These are phyloP conservation scores for Monosporozyma servazzii DNA, from an alignment of 805 yeast genomes.

Conservation along the genomic window DNA sequence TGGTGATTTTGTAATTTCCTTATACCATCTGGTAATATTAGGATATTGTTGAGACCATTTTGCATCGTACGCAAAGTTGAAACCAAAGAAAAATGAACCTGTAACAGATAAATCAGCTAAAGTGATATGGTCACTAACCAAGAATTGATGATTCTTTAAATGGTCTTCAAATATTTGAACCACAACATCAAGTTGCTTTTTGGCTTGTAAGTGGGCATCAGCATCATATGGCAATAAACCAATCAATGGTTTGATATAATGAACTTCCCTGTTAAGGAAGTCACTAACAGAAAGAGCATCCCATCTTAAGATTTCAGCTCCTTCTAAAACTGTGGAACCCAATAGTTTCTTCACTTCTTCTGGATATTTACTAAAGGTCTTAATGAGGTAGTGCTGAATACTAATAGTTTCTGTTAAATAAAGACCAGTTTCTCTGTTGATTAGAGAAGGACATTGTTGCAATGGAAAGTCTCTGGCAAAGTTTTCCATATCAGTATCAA, in stretches of 20 bases:
- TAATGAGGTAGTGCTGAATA: slow-evolving; percentile 40
- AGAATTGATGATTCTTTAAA: slow-evolving; percentile 50
- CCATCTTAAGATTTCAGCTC: slow-evolving; percentile 55
- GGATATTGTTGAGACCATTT: slow-evolving; percentile 59
- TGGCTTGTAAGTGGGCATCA: slow-evolving; percentile 41
- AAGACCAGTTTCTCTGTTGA: slow-evolving; percentile 58
- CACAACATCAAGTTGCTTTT: slow-evolving; percentile 32
- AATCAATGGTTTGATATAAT: slow-evolving; percentile 42
- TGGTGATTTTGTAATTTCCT: slow-evolving; percentile 5
- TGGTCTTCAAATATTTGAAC: slow-evolving; percentile 44
- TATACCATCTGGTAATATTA: slow-evolving; percentile 9
- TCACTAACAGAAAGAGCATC: slow-evolving; percentile 66
- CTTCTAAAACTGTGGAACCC: slow-evolving; percentile 38
- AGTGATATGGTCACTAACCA: slow-evolving; percentile 59
- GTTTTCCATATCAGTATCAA: slow-evolving; percentile 13
- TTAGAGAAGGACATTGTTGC: slow-evolving; percentile 53
- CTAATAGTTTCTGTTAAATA: slow-evolving; percentile 64
- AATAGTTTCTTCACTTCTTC: slow-evolving; percentile 36
- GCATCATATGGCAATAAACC: slow-evolving; percentile 71
- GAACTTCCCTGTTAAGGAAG: slow-evolving; percentile 38
- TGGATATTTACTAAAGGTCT: slow-evolving; percentile 26
- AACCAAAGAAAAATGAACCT: slow-evolving; percentile 19
- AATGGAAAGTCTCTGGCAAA: slow-evolving; percentile 51
- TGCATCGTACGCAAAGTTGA: slow-evolving; percentile 46
- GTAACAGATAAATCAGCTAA: slow-evolving; percentile 20